phyloP scores from a whole-genome alignment of 805 yeast genomes.

The Ogataea salicorniae region DNA sequence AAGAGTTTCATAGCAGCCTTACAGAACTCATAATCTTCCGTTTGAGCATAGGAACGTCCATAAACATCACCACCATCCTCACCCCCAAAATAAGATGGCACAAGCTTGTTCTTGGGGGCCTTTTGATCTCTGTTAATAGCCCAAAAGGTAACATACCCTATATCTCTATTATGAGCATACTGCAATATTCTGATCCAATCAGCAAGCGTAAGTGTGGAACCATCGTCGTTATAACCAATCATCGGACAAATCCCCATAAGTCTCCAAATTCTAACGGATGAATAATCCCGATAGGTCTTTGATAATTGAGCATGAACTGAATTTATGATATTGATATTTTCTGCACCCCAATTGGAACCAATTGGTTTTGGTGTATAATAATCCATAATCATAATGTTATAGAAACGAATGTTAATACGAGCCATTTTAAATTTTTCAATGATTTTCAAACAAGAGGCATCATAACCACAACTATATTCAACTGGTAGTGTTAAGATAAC shows the following conservation, averaged over 20 bases:
- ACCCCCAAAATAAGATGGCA: neutral
- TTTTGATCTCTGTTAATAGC: slow-evolving; percentile 30
- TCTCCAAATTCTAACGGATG: slow-evolving; percentile 15
- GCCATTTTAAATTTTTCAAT: slow-evolving; percentile 9
- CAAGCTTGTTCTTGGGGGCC: slow-evolving; percentile 5
- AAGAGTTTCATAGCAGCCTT: neutral
- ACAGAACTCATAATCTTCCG: slow-evolving; percentile 18
- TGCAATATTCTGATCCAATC: slow-evolving; percentile 23
- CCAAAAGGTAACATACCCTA: slow-evolving; percentile 29
- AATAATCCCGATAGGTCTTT: slow-evolving; percentile 2
- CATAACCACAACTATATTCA: slow-evolving; percentile 23
- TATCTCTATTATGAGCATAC: slow-evolving; percentile 11
- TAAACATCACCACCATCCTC: slow-evolving; percentile 9
- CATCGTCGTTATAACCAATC: slow-evolving; percentile 32
- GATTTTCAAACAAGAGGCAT: slow-evolving; percentile 10
- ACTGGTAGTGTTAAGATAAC: slow-evolving; percentile 28
- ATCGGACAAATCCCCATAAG: slow-evolving; percentile 30
- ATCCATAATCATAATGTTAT: slow-evolving; percentile 31
- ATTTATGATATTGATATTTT: slow-evolving; percentile 23
- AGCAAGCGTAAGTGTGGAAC: slow-evolving; percentile 14
- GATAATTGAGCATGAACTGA: slow-evolving; percentile 13
- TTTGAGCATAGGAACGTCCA: slow-evolving; percentile 21
- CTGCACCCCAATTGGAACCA: slow-evolving; percentile 23
- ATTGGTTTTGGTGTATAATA: slow-evolving; percentile 23
- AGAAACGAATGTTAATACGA: slow-evolving; percentile 8